Base-by-base conservation (phyloP, 1,284 basidiomycete genomes). In the Phylloporus gajari region DNA sequence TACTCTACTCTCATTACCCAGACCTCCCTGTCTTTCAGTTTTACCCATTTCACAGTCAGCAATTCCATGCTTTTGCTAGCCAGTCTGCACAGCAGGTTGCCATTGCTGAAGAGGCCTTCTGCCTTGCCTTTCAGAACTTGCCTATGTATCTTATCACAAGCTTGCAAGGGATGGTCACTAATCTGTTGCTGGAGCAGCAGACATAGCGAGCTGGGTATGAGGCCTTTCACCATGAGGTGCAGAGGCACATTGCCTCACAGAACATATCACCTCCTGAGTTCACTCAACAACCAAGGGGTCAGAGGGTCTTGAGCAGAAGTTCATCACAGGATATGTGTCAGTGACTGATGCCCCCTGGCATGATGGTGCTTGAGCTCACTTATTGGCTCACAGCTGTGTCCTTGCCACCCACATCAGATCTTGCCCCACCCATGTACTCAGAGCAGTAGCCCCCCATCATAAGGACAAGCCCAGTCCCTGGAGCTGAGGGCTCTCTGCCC, bases 1-100 rank as follows among this genome's bases (percentile, higher is more conserved):
- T 82, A 2, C 72, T 81, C 5, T 79, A 68, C 63, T 56, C 65
- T 0, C 35, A 65, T 7, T 48, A 80, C 63, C 76, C 79, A 13
- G 13, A 69, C 2, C 53, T 68, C 13, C 38, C 75, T 17, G 48
- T 81, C 30, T 80, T 77, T 32, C 67, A 74, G 25, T 75, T 72
- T 38, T 35, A 59, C 11, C 76, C 76, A 15, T 79, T 82, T 60
- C 75, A 73, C 53, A 76, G 72, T 0, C 51, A 38, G 3, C 63
- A 66, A 15, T 81, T 82, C 42, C 30, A 38, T 15, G 32, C 66
- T 0, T 82, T 80, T 73, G 73, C 80, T 1, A n/a, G 12, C 3
- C 56, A 64, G 32, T 73, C 74, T 23, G 62, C 56, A 3, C 30
- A 40, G 6, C 68, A 72, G n/a, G 63, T 81, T 38, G 38, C 7